Conservation (phyloP, 805 yeast genomes). For the Priceomyces medius region DNA sequence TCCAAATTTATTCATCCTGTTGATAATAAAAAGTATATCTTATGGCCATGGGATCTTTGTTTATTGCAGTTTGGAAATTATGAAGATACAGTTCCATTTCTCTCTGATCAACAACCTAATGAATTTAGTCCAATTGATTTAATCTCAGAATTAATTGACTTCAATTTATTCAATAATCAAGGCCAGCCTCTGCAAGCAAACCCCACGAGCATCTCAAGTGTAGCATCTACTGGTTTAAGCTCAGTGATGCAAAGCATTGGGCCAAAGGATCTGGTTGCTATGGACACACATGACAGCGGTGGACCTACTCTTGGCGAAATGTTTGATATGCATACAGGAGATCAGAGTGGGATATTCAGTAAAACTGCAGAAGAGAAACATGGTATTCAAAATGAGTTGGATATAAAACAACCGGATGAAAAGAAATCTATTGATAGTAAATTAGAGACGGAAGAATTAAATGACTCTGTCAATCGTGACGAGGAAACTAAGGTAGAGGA, state of each 20-base stretch:
- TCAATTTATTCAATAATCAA: constrained; percentile 23
- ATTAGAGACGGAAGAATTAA: not conserved
- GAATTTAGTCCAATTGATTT: constrained; percentile 29
- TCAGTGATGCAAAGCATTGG: constrained; percentile 16
- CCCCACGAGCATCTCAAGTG: constrained; percentile 19
- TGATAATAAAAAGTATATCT: constrained; percentile 52
- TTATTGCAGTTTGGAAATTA: constrained; percentile 50
- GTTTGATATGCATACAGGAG: constrained; percentile 13
- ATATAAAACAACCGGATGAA: not conserved
- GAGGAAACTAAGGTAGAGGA: not conserved
- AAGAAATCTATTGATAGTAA: not conserved
- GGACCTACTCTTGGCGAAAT: constrained; percentile 14
- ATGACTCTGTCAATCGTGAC: not conserved
- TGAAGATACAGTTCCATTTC: constrained; percentile 16
- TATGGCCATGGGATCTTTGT: constrained; percentile 75
- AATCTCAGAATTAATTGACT: constrained; percentile 37
- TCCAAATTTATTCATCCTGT: constrained; percentile 56
- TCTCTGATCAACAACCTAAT: constrained; percentile 12
- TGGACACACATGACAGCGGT: constrained; percentile 12
- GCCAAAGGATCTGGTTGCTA: constrained; percentile 13
- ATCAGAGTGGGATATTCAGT: constrained; percentile 13
- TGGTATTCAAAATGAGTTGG: not conserved
- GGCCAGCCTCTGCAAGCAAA: constrained; percentile 2
- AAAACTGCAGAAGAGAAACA: constrained; percentile 1
- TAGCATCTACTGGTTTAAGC: constrained; percentile 18